These are phyloP conservation scores for Encephalitozoon romaleae DNA, from an alignment of 371 early-diverging fungal genomes.

Conservation along the genomic window DNA sequence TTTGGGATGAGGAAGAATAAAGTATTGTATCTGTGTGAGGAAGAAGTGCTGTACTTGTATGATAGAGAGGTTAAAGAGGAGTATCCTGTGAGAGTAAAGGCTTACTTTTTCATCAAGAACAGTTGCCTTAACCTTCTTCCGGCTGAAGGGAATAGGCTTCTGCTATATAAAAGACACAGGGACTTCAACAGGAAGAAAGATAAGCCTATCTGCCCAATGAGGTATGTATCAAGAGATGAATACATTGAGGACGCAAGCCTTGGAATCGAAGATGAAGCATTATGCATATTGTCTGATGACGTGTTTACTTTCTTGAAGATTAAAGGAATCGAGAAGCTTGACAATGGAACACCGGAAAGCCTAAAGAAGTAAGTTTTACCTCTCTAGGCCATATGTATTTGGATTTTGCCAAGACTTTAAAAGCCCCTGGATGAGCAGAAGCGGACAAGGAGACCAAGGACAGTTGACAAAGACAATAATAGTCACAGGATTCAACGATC, in stretches of 20 bases:
- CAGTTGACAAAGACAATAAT: conserved; percentile 50
- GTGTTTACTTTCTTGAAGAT: neutral
- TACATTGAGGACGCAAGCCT: neutral
- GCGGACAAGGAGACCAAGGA: neutral
- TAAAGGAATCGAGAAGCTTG: neutral
- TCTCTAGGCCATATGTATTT: neutral
- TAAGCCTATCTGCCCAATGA: neutral
- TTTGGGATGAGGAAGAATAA: neutral
- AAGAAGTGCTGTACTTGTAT: neutral
- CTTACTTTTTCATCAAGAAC: neutral
- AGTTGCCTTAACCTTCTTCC: neutral
- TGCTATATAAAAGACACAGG: neutral
- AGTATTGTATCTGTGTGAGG: neutral
- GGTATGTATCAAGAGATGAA: neutral
- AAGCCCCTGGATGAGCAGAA: neutral
- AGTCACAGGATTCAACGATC: conserved; percentile 38
- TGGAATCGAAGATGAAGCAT: neutral
- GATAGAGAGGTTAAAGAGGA: neutral
- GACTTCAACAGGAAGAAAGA: neutral
- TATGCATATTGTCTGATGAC: neutral
- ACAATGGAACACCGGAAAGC: neutral
- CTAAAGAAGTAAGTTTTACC: neutral
- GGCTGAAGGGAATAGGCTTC: neutral
- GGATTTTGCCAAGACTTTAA: neutral
- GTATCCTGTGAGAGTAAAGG: neutral